phyloP scores from a whole-genome alignment of 164 flowering plant species.

The Tinospora cordifolia region DNA sequence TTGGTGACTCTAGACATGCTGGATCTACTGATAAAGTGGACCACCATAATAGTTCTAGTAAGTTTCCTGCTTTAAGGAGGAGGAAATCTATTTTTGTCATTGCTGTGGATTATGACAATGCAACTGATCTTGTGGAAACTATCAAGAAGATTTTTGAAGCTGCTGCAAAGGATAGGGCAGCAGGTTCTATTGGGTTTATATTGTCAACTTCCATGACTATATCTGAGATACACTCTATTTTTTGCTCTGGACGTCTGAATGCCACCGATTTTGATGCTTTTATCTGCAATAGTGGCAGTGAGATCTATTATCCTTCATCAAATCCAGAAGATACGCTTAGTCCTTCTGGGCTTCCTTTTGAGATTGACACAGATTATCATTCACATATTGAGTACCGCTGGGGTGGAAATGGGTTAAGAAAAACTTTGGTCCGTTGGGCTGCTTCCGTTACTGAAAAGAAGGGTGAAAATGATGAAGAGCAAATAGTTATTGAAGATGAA shows the following conservation, averaged over 20 bases:
- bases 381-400: conserved; percentile 90
- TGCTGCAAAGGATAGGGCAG: conserved; percentile 39
- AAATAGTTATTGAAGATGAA: conserved; percentile 46
- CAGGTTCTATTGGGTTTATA: conserved; percentile 68
- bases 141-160: conserved; percentile 47
- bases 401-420: conserved; percentile 92
- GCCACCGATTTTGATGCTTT: conserved; percentile 78
- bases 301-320: conserved; percentile 65
- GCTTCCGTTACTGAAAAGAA: conserved; percentile 46
- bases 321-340: conserved; percentile 41
- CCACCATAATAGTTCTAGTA: conserved; percentile 29
- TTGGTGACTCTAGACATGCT: conserved; percentile 33
- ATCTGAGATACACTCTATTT: conserved; percentile 54
- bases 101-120: conserved; percentile 55
- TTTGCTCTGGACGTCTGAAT: conserved; percentile 49
- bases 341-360: conserved; percentile 38
- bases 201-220: conserved; percentile 74
- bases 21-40: conserved; percentile 42
- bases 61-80: conserved; percentile 62
- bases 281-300: conserved; percentile 94
- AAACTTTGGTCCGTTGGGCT: conserved; percentile 81
- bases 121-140: conserved; percentile 32
- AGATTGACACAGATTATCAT: conserved; percentile 70
- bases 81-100: conserved; percentile 65
- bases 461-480: conserved; percentile 38